Evolutionary conservation across 139 green algal genomes (phyloP), one percentile per base, ranked within the genome.

Genomic region (Picochlorum sp.): DNA sequence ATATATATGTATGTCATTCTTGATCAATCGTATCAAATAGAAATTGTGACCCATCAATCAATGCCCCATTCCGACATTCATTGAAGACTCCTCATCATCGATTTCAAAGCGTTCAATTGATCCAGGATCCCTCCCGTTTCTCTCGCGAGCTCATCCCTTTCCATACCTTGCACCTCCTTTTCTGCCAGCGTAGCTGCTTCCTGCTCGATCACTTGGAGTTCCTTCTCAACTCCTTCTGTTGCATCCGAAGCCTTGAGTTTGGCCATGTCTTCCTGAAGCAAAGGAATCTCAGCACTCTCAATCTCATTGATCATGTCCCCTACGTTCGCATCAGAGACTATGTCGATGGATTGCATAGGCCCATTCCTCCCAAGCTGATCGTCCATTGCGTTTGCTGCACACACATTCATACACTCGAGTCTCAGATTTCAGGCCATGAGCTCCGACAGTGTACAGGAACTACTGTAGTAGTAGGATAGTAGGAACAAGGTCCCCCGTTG

Each of bases 131-230:
- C 50, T 22, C 20, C 20, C 16, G 50, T n/a, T n/a, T 56, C 28
- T n/a, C n/a, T 37, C 18, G 50, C n/a, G 28, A 56, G 29, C 7
- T 16, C 20, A 47, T 37, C 50, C 14, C n/a, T 37, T 22, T 56
- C 30, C 12, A 18, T n/a, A 56, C 28, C 20, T 18, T 37, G n/a
- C 12, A 31, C 30, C 6, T 35, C 20, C 20, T 35, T 18, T 18
- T 56, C 50, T 31, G 50, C 50, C 50, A 56, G 20, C 18, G 30
- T 56, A 5, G 50, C 50, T 36, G 50, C 20, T n/a, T 56, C 50
- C 20, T n/a, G 50, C 50, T 56, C 50, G 50, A 56, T 56, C 10
- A 18, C 1, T n/a, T 56, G 29, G 16, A 56, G 20, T 18, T 37
- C 16, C 50, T 56, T n/a, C 50, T 56, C 50, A 37, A 37, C 50